Evolutionary conservation across 164 flowering plant genomes (phyloP).

Genomic region (Berberis thunbergii): DNA sequence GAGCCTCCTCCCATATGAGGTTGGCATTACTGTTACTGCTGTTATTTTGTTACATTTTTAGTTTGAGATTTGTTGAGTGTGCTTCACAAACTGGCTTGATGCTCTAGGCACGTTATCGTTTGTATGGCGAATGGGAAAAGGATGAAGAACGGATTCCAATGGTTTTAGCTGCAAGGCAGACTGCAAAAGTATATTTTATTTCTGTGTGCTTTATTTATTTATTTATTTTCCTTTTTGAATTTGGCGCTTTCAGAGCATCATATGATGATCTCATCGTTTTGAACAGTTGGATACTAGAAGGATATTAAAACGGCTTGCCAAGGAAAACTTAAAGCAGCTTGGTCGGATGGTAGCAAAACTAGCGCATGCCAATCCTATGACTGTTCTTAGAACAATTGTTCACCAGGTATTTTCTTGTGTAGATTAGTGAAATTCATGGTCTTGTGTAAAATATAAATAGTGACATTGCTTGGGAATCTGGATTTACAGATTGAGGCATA

Average conservation of each 20-base stretch:
- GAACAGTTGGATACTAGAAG: constrained; percentile 91
- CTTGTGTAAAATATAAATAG: too few relatives aligned
- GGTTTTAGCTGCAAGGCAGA: constrained; percentile 93
- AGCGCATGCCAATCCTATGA: constrained; percentile 99
- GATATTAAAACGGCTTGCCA: constrained; percentile 89
- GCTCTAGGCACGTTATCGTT: constrained; percentile 77
- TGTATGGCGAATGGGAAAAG: constrained; percentile 99
- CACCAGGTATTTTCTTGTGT: constrained; percentile 57
- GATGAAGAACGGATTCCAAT: constrained; percentile 88
- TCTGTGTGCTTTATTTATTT: background rate
- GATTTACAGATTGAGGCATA: constrained; percentile 90
- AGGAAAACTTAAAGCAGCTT: constrained; percentile 95
- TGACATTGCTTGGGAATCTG: constrained; percentile 2
- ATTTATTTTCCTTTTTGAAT: constrained; percentile 2
- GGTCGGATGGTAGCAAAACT: constrained; percentile 99
- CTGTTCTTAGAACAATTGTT: constrained; percentile 93
- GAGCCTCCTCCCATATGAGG: constrained; percentile 98
- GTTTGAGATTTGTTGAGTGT: constrained; percentile 5
- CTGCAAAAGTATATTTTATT: constrained; percentile 57
- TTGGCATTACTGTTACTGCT: constrained; percentile 18
- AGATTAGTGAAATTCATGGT: background rate
- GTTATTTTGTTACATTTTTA: constrained; percentile 7
- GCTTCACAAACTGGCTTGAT: constrained; percentile 13
- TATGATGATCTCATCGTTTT: constrained; percentile 1
- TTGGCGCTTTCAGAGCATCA: constrained; percentile 1